Evolutionary conservation across 371 early-diverging fungal genomes (phyloP).

Genomic region (Zychaea mexicana): DNA sequence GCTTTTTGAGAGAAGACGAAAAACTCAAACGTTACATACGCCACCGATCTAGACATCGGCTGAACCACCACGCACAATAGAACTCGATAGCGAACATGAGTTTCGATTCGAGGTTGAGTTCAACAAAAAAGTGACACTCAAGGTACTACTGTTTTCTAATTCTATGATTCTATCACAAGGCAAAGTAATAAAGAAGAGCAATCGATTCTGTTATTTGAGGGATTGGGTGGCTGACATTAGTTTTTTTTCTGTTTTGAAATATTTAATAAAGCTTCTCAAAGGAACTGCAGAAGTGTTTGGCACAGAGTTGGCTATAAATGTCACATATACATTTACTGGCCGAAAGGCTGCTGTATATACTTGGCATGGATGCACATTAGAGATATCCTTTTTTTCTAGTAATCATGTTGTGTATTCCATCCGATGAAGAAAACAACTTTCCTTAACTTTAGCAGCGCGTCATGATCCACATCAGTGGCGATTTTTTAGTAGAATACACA

Average conservation of each 20-base stretch:
- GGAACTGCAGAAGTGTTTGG: constrained; percentile 94
- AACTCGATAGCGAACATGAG: constrained; percentile 67
- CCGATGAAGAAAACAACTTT: too few species aligned
- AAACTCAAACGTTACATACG: too few species aligned
- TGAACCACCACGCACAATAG: constrained; percentile 28
- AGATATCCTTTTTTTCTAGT: constrained; percentile 47
- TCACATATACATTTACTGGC: constrained; percentile 77
- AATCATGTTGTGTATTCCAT: too few species aligned
- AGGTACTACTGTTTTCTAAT: constrained; percentile 34
- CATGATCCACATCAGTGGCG: constrained; percentile 62
- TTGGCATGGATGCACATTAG: constrained; percentile 89
- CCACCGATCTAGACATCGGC: too few species aligned
- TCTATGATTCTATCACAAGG: neutral
- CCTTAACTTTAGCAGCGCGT: constrained; percentile 19
- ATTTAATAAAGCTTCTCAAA: constrained; percentile 53
- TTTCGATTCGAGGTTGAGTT: constrained; percentile 79
- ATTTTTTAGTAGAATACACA: constrained; percentile 79
- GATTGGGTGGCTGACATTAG: neutral
- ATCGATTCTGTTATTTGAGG: too few species aligned
- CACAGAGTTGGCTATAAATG: constrained; percentile 81
- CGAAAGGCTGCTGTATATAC: constrained; percentile 91
- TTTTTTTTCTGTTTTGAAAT: neutral
- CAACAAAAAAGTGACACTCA: constrained; percentile 47
- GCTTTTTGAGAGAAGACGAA: too few species aligned
- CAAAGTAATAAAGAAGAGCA: neutral